These are phyloP conservation scores for Fusarium sarcochroum DNA, from an alignment of 2,329 filamentous ascomycete genomes.

Conservation along the genomic window DNA sequence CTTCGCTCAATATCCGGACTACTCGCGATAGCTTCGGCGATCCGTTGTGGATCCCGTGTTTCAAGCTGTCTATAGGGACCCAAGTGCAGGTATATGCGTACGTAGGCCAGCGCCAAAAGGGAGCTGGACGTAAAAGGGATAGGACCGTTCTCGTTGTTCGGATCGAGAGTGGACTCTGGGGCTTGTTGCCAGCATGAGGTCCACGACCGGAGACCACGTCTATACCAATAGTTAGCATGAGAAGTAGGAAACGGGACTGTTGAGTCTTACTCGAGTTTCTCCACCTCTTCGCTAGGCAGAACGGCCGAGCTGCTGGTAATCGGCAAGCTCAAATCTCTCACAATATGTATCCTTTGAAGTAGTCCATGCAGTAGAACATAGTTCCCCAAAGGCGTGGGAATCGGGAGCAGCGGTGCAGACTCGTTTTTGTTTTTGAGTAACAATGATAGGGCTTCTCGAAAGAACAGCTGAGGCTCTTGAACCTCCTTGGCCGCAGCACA, in stretches of 20 bases:
- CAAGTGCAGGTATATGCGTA: conserved; percentile 61
- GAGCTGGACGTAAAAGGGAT: conserved; percentile 62
- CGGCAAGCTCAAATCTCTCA: conserved; percentile 55
- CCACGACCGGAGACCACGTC: conserved; percentile 55
- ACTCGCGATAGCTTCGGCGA: conserved; percentile 56
- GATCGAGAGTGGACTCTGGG: conserved; percentile 56
- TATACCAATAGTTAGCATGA: conserved; percentile 14
- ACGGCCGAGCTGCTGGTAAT: conserved; percentile 51
- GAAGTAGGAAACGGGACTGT: background rate
- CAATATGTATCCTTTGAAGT: conserved; percentile 56
- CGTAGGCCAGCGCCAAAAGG: conserved; percentile 56
- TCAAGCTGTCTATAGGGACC: conserved; percentile 60
- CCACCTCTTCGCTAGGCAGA: conserved; percentile 53
- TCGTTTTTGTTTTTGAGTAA: conserved; percentile 50
- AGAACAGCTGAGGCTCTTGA: conserved; percentile 53
- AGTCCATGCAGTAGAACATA: conserved; percentile 56
- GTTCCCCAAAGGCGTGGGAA: conserved; percentile 56
- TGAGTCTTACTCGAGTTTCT: conserved; percentile 53
- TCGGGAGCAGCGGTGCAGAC: conserved; percentile 43
- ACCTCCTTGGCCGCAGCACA: conserved; percentile 34
- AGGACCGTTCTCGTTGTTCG: conserved; percentile 58
- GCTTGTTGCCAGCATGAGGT: conserved; percentile 57
- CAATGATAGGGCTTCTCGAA: conserved; percentile 54
- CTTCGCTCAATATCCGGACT: conserved; percentile 61
- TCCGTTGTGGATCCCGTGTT: conserved; percentile 57